Conservation (phyloP, 2,329 filamentous ascomycete species). For the Penicillium concentricum region DNA sequence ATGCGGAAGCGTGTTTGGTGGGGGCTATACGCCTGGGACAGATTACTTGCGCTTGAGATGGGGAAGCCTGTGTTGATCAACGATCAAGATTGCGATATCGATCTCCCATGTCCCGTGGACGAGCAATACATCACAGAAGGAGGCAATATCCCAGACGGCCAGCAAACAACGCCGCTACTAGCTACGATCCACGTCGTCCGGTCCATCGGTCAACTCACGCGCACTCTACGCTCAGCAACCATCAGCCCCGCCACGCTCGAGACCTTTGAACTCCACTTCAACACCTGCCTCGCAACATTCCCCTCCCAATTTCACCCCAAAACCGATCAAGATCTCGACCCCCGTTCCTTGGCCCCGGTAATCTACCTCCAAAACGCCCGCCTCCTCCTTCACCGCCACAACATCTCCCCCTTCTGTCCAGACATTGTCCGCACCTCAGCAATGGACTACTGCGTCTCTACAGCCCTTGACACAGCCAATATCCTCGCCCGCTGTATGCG, state of each 20-base stretch:
- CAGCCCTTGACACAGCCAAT: constrained; percentile 74
- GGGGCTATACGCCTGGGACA: constrained; percentile 86
- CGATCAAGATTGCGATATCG: constrained; percentile 83
- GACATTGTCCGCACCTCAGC: constrained; percentile 66
- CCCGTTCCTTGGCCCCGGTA: constrained; percentile 71
- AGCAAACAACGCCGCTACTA: constrained; percentile 69
- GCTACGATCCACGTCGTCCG: constrained; percentile 80
- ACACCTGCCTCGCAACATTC: constrained; percentile 70
- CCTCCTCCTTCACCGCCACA: constrained; percentile 85
- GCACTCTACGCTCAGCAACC: constrained; percentile 65
- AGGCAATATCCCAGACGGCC: constrained; percentile 43
- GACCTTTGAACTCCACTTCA: constrained; percentile 80
- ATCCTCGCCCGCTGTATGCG: constrained; percentile 68
- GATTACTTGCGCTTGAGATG: constrained; percentile 73
- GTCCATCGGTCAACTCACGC: constrained; percentile 70
- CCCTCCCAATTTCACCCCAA: constrained; percentile 70
- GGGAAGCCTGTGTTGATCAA: constrained; percentile 79
- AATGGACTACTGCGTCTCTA: constrained; percentile 71
- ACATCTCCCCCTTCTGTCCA: constrained; percentile 71
- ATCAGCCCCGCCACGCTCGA: constrained; percentile 67
- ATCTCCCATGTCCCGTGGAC: constrained; percentile 74
- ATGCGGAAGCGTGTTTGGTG: constrained; percentile 91
- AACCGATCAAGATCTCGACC: constrained; percentile 67
- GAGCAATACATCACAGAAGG: constrained; percentile 63
- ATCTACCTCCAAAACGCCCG: constrained; percentile 78